Conservation (phyloP, 768 basidiomycete genomes). For the Rhizopogon salebrosus region DNA sequence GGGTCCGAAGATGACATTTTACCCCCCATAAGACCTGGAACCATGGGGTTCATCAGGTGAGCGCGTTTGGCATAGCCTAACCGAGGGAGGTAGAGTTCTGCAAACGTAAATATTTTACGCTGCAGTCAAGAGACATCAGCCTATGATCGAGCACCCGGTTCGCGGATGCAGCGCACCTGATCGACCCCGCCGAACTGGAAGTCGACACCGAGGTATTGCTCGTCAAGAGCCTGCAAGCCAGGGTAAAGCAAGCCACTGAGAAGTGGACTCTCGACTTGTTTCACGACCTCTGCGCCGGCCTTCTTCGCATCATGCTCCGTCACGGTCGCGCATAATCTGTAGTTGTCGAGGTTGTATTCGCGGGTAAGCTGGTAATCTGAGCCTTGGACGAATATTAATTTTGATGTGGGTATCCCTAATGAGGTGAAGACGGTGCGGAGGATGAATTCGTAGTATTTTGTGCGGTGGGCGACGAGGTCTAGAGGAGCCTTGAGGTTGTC, state of each 20-base stretch:
- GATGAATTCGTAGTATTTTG: constrained; percentile 84
- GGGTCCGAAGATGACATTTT: constrained; percentile 99
- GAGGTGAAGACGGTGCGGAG: constrained; percentile 81
- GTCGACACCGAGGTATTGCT: constrained; percentile 92
- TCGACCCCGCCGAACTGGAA: constrained; percentile 99
- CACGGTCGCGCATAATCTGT: constrained; percentile 85
- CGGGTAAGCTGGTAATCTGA: constrained; percentile 88
- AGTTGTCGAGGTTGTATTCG: constrained; percentile 95
- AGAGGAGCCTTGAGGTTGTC: constrained; percentile 96
- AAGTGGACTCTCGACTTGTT: constrained; percentile 89
- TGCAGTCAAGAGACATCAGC: constrained; percentile 24
- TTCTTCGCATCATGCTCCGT: constrained; percentile 97
- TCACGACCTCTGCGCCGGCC: constrained; percentile 98
- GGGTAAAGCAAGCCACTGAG: constrained; percentile 94
- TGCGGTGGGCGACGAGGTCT: constrained; percentile 82
- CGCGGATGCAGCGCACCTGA: constrained; percentile 55
- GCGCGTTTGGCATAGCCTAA: constrained; percentile 93
- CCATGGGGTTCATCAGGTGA: constrained; percentile 98
- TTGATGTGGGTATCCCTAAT: constrained; percentile 85
- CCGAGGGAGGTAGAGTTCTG: constrained; percentile 90
- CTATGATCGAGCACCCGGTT: background rate
- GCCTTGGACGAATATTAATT: constrained; percentile 80
- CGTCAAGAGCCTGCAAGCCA: constrained; percentile 93
- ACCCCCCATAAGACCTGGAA: constrained; percentile 88
- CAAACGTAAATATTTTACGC: constrained; percentile 99